A percentile compares a stretch with the other conserved stretches of the same genome.
phyloP scores from a whole-genome alignment of 2,329 filamentous ascomycete genomes.

The Chaetomiaceae sp. region DNA sequence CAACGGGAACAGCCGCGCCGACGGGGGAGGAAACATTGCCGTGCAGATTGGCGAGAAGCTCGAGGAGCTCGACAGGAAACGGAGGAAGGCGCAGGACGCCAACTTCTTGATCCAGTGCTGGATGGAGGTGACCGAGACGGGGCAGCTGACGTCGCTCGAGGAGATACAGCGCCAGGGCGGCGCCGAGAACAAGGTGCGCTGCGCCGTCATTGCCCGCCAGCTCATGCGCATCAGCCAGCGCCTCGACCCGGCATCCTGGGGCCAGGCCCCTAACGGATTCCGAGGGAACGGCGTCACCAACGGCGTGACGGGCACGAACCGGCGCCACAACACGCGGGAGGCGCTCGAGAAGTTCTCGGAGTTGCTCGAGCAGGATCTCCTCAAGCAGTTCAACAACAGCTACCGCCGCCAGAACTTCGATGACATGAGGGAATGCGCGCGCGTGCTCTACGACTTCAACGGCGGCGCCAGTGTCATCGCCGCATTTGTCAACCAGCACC shows the following conservation, averaged over 20 bases:
- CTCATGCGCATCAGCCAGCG: constrained; percentile 90
- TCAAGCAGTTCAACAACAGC: constrained; percentile 96
- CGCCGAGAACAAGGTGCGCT: constrained; percentile 88
- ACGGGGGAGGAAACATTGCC: constrained; percentile 76
- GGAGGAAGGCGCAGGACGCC: constrained; percentile 84
- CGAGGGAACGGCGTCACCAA: constrained; percentile 48
- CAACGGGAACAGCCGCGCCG: constrained; percentile 48
- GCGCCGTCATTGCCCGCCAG: constrained; percentile 89
- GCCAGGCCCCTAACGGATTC: constrained; percentile 54
- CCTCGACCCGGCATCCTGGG: constrained; percentile 74
- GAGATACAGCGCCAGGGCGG: constrained; percentile 81
- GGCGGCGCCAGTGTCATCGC: constrained; percentile 93
- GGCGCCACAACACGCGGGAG: constrained; percentile 69
- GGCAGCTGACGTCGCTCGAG: constrained; percentile 80
- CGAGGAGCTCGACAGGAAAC: constrained; percentile 90
- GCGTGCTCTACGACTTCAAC: constrained; percentile 92
- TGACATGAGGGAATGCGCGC: constrained; percentile 95
- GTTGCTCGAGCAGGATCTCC: constrained; percentile 86
- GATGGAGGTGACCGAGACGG: constrained; percentile 88
- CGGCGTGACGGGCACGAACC: constrained; percentile 41
- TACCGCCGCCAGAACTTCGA: constrained; percentile 94
- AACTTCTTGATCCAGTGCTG: constrained; percentile 96
- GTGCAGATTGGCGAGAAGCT: constrained; percentile 92
- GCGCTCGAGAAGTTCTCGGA: constrained; percentile 96
- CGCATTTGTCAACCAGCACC: constrained; percentile 96